Base-by-base conservation (phyloP, 1,139 yeast genomes). In the Zygotorulaspora mrakii region DNA sequence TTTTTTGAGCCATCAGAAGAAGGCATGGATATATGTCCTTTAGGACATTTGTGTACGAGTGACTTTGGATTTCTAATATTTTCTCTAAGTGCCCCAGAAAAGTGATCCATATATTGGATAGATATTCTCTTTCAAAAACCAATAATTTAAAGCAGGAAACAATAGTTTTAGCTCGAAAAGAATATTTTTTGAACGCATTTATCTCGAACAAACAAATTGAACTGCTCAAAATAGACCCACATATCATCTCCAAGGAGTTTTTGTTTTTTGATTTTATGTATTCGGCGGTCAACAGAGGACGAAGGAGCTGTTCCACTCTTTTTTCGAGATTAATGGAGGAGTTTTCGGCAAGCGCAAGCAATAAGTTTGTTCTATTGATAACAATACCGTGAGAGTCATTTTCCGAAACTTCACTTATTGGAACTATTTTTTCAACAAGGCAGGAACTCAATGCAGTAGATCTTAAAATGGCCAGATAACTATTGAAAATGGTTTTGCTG, bases 371-470 rank as follows among this genome's bases (percentile, higher is more conserved):
- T 34, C 64, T 46, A 33, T 61, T 61, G 6, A 45, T 46, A 14
- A 61, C 22, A 11, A 54, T 50, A 2, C 53, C 42, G 6, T 44
- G 27, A 5, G 52, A 35, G 32, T 52, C 53, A 14, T 37, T 37
- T 3, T 21, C 22, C 1, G 49, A 34, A 5, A 59, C 40, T 17
- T 54, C 56, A 18, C 62, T 50, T 29, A 58, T 47, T 1, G 64
- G 64, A n/a, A 54, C 55, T 5, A 60, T 47, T 35, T 46, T 50
- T 40, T 61, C 64, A 9, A 54, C 33, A 11, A 48, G 33, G 10
- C 51, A 42, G 16, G 38, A 32, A 3, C 51, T 40, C 8, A 57
- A 14, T 2, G 32, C 29, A n/a, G 41, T 30, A 2, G 41, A 21
- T 9, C 43, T 30, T 8, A 60, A 20, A 2, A 59, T 33, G 5